Evolutionary conservation across 768 basidiomycete species (phyloP).

Genomic region (Suillus clintonianus): DNA sequence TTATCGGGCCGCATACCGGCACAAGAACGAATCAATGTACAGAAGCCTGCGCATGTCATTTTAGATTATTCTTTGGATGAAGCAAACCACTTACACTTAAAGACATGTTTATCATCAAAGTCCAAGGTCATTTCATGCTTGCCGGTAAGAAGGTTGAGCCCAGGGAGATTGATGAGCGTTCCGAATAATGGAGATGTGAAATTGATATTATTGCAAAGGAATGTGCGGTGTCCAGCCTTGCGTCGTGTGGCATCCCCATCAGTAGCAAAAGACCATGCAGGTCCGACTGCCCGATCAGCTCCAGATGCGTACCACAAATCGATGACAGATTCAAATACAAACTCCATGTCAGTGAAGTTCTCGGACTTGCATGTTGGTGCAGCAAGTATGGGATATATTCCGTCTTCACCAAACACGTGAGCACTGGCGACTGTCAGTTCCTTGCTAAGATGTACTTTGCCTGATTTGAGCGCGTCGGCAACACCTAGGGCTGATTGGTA

Average conservation of each 20-base stretch:
- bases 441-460: conserved; percentile 13
- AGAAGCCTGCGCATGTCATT: conserved; percentile 7
- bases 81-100: conserved; percentile 15
- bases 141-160: conserved; percentile 16
- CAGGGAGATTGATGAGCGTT: conserved; percentile 5
- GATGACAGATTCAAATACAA: not conserved
- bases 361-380: conserved; percentile 14
- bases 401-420: conserved; percentile 4
- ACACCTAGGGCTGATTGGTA: conserved; percentile 5
- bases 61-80: not conserved
- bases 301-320: not conserved
- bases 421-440: conserved; percentile 15
- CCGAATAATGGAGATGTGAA: conserved; percentile 4
- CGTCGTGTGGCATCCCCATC: conserved; percentile 17
- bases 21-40: conserved; percentile 10
- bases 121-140: conserved; percentile 12
- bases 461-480: not conserved
- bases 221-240: conserved; percentile 8
- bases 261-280: conserved; percentile 16
- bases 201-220: not conserved
- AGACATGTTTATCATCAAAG: conserved; percentile 18
- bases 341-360: conserved; percentile 3
- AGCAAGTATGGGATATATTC: conserved; percentile 12
- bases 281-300: conserved; percentile 2
- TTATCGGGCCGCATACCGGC: not conserved